Conservation (phyloP, 805 yeast genomes). For the Teunomyces stri region DNA sequence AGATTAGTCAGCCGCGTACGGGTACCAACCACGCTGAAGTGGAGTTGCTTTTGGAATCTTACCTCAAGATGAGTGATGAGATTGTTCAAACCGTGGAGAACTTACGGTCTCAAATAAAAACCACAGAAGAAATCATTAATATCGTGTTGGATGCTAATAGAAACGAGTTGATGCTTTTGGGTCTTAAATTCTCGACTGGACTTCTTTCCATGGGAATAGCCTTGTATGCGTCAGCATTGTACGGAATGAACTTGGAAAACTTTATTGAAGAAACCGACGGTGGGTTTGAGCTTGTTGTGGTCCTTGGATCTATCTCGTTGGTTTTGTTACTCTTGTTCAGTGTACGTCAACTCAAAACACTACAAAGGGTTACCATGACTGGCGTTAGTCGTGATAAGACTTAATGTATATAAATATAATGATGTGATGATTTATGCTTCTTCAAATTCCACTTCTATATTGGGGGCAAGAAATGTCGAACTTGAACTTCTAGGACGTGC, state of each 20-base stretch:
- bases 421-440: slow-evolving; percentile 8
- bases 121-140: slow-evolving; percentile 93
- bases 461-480: slow-evolving; percentile 21
- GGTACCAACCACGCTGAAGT: slow-evolving; percentile 79
- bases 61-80: slow-evolving; percentile 88
- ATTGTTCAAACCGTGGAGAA: slow-evolving; percentile 87
- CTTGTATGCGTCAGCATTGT: slow-evolving; percentile 77
- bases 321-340: slow-evolving; percentile 51
- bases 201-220: slow-evolving; percentile 79
- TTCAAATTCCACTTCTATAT: slow-evolving; percentile 29
- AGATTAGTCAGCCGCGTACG: slow-evolving; percentile 41
- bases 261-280: slow-evolving; percentile 77
- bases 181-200: slow-evolving; percentile 79
- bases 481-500: slow-evolving; percentile 18
- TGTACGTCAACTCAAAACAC: slow-evolving; percentile 53
- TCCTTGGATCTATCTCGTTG: slow-evolving; percentile 42
- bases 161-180: slow-evolving; percentile 86
- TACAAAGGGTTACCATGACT: slow-evolving; percentile 74
- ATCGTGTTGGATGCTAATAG: slow-evolving; percentile 91
- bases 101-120: slow-evolving; percentile 74
- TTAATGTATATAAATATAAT: background rate
- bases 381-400: slow-evolving; percentile 24
- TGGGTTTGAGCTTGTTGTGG: slow-evolving; percentile 56
- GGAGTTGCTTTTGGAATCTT: slow-evolving; percentile 86
- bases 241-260: slow-evolving; percentile 95